phyloP scores from a whole-genome alignment of 768 basidiomycete species.

The Terana coerulea region DNA sequence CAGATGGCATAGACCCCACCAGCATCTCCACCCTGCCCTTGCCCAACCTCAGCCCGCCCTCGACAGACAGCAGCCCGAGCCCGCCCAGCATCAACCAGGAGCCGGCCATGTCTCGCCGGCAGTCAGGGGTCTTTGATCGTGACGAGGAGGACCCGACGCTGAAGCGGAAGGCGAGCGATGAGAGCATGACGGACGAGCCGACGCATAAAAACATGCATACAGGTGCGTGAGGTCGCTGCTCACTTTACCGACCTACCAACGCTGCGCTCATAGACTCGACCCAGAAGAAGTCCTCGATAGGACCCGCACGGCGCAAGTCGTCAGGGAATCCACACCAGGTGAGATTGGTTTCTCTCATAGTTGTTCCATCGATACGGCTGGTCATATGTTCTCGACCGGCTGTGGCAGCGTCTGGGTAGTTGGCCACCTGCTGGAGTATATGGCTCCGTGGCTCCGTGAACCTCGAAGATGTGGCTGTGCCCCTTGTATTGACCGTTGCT shows the following conservation, averaged over 20 bases:
- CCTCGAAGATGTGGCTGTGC: too few species aligned
- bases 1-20: constrained; percentile 56
- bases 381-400: too few species aligned
- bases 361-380: neutral
- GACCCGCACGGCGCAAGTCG: constrained; percentile 35
- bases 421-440: too few species aligned
- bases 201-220: constrained; percentile 65
- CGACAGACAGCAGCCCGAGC: constrained; percentile 73
- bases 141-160: constrained; percentile 41
- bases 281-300: neutral
- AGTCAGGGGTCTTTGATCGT: constrained; percentile 25
- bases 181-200: constrained; percentile 60
- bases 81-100: constrained; percentile 50
- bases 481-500: too few species aligned
- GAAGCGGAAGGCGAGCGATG: constrained; percentile 77
- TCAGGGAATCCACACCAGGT: constrained; percentile 34
- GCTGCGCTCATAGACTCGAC: neutral
- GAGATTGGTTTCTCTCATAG: constrained; percentile 6
- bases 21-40: constrained; percentile 47
- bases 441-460: too few species aligned
- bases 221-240: constrained; percentile 33
- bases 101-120: constrained; percentile 26
- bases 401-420: too few species aligned
- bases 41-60: constrained; percentile 54
- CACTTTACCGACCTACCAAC: neutral